Percentiles rank a stretch among this genome's conserved stretches.
phyloP scores from a whole-genome alignment of 2,329 filamentous ascomycete species.

The Neonectria neomacrospora region DNA sequence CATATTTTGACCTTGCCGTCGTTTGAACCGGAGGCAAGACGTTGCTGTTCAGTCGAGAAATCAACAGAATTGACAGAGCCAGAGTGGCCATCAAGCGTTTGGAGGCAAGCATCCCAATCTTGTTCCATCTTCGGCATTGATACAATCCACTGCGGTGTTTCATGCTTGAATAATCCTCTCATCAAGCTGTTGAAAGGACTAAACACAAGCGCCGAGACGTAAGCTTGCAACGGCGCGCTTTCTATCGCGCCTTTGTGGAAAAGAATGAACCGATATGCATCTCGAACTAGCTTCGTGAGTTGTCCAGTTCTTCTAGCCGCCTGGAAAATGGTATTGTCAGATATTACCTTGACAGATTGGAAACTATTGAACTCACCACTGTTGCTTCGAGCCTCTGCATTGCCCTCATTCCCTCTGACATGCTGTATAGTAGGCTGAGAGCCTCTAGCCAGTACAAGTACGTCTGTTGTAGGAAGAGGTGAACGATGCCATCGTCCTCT shows the following conservation, averaged over 20 bases:
- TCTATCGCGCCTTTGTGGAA: not conserved
- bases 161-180: not conserved
- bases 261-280: conserved; percentile 17
- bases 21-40: not conserved
- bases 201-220: conserved; percentile 25
- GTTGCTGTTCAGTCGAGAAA: not conserved
- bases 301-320: not conserved
- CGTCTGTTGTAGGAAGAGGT: not conserved
- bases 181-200: conserved; percentile 9
- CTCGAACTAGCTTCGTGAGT: not conserved
- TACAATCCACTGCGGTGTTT: conserved; percentile 9
- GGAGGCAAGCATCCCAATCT: not conserved
- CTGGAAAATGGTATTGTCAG: not conserved
- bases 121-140: not conserved
- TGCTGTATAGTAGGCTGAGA: conserved; percentile 49
- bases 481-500: not conserved
- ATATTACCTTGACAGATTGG: not conserved
- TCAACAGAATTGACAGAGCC: not conserved
- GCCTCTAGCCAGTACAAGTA: conserved; percentile 57
- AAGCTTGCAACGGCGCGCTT: conserved; percentile 12
- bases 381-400: not conserved
- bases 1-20: not conserved
- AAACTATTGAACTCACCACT: not conserved
- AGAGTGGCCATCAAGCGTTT: not conserved
- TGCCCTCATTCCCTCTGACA: not conserved